A percentile compares a stretch with the other conserved stretches of the same genome.
Evolutionary conservation across 306 rosid species (phyloP).

Genomic region (Potentilla sterilis): DNA sequence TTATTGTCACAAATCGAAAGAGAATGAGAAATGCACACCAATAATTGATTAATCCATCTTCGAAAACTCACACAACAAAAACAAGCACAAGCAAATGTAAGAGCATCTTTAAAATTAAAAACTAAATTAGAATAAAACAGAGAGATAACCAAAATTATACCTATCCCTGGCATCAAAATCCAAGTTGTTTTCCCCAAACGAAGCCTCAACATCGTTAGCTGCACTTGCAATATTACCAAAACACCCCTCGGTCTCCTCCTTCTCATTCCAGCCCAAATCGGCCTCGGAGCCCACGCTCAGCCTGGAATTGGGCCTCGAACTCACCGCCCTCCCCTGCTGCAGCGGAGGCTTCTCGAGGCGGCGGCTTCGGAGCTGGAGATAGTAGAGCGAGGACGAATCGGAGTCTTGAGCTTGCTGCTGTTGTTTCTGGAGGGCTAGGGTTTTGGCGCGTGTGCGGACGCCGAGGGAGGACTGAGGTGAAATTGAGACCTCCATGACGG

Average conservation of each 20-base stretch:
- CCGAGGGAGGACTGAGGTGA: conserved; percentile 51
- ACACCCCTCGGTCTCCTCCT: conserved; percentile 16
- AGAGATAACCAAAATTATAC: conserved; percentile 31
- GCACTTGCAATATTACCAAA: conserved; percentile 10
- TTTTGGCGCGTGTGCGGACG: conserved; percentile 77
- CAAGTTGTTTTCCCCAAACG: conserved; percentile 55
- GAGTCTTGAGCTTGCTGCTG: conserved; percentile 30
- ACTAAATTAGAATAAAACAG: not conserved
- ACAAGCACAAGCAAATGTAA: not conserved
- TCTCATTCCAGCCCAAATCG: conserved; percentile 26
- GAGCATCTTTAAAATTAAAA: not conserved
- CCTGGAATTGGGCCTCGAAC: conserved; percentile 14
- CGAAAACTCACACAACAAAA: not conserved
- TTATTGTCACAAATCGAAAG: not conserved
- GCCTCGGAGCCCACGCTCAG: conserved; percentile 20
- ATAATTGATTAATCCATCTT: not conserved
- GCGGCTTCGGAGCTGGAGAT: conserved; percentile 84
- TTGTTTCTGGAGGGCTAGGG: conserved; percentile 57
- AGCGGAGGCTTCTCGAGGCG: conserved; percentile 62
- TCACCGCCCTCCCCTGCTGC: conserved; percentile 10
- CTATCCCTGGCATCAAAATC: conserved; percentile 56
- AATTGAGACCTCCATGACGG: conserved; percentile 52
- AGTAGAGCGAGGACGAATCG: conserved; percentile 43
- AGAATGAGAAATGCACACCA: not conserved
- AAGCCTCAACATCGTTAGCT: conserved; percentile 47